phyloP scores from a whole-genome alignment of 1,284 basidiomycete genomes.

The Cronartium quercuum region DNA sequence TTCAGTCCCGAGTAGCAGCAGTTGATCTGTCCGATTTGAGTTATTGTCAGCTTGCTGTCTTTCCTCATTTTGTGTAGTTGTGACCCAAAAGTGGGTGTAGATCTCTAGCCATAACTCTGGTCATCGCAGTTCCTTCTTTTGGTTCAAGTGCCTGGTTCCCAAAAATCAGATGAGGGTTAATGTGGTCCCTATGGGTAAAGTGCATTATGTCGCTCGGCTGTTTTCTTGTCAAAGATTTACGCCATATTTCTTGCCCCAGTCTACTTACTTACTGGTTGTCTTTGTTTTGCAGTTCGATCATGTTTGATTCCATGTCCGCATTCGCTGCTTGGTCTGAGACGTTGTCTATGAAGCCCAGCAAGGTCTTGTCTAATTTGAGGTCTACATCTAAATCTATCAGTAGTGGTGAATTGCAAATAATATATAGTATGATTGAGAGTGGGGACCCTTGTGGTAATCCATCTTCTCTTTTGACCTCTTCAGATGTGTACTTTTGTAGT shows the following conservation, averaged over 20 bases:
- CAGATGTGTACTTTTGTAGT: not conserved
- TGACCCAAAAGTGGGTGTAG: not conserved
- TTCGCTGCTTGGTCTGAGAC: not conserved
- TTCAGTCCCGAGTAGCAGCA: too few relatives aligned
- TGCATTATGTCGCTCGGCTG: too few relatives aligned
- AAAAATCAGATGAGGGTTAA: not conserved
- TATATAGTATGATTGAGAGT: not conserved
- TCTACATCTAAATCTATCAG: not conserved
- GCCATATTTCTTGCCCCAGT: not conserved
- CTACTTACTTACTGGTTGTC: not conserved
- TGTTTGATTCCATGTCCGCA: not conserved
- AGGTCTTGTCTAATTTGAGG: not conserved
- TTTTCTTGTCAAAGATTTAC: not conserved
- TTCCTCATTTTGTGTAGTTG: not conserved
- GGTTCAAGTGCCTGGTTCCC: not conserved
- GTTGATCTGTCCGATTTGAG: too few relatives aligned
- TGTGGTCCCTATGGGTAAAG: not conserved
- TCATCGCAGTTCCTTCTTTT: not conserved
- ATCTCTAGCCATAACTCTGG: not conserved
- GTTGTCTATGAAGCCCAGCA: not conserved
- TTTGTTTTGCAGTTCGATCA: not conserved
- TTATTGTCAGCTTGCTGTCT: too few relatives aligned
- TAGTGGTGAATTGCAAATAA: not conserved
- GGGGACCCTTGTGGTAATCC: constrained; percentile 13
- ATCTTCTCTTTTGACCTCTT: not conserved